Evolutionary conservation across 306 rosid species (phyloP), one percentile per base, ranked within the genome.

Genomic region (Bauhinia variegata): DNA sequence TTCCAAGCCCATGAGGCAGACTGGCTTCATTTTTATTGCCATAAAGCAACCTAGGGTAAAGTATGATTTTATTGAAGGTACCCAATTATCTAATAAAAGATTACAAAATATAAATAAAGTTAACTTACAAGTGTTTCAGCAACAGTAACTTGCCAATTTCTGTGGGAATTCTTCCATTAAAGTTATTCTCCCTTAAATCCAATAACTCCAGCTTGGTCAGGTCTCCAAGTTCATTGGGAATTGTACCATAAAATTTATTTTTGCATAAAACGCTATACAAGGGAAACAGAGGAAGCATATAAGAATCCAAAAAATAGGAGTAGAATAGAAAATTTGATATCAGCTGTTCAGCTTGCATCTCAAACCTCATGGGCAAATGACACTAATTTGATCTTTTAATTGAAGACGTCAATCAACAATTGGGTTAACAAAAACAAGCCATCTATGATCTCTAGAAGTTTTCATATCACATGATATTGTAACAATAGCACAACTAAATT

Each of bases 171-270:
- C 59, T 73, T 78, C 92, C 95, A 71, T 73, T 78, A 66, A 91
- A 82, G 67, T 81, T 76, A 65, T 91, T 95, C n/a, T 75, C 91
- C 72, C 99, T 83, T 76, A 95, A 80, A 78, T 95, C 99, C 74
- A 95, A 69, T 69, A 80, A 55, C 68, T 95, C 91, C 64, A 95
- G 66, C 65, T 82, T 76, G 50, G 67, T 31, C 54, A 95, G 83
- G 46, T 58, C 80, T 78, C 80, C 96, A 44, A 95, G 67, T 54
- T 95, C 96, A 75, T 83, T 75, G 61, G 97, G 99, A 86, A 95
- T 79, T 47, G 67, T 66, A 33, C 97, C 99, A 36, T 78, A 85
- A 69, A 95, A 86, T 32, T 63, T 76, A 64, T 95, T 95, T 75
- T 85, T 83, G 79, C 78, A 32, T 52, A 90, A 77, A 59, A 86